These are phyloP conservation scores for Elsinoe arachidis DNA, from an alignment of 2,329 filamentous ascomycete genomes.

Conservation along the genomic window DNA sequence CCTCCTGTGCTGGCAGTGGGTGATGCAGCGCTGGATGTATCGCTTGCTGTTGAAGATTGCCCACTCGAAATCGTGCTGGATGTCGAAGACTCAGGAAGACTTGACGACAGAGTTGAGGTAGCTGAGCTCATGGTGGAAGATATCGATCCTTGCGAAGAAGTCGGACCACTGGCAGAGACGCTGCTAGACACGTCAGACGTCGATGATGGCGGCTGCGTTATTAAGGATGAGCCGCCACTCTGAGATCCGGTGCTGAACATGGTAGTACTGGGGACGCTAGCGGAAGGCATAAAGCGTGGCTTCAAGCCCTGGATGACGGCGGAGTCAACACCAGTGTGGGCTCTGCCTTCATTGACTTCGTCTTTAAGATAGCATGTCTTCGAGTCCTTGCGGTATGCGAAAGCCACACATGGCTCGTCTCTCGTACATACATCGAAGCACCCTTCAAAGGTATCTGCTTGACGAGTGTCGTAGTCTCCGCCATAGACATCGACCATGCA, in stretches of 20 bases:
- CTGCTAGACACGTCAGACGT: neutral
- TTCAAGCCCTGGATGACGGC: neutral
- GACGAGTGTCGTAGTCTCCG: slow-evolving; percentile 6
- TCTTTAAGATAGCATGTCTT: slow-evolving; percentile 9
- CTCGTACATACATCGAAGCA: slow-evolving; percentile 9
- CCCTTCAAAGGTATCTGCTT: neutral
- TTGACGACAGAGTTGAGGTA: neutral
- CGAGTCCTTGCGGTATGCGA: slow-evolving; percentile 10
- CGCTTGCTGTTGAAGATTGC: neutral
- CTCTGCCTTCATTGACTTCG: neutral
- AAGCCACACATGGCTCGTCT: slow-evolving; percentile 3
- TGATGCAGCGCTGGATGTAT: neutral
- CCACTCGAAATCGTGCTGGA: neutral
- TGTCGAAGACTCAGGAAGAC: neutral
- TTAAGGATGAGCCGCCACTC: neutral
- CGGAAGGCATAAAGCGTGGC: neutral
- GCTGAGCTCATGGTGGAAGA: neutral
- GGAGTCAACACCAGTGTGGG: slow-evolving; percentile 1
- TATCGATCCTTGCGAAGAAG: neutral
- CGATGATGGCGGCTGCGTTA: neutral
- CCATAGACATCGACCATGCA: slow-evolving; percentile 7
- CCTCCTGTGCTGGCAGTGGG: neutral
- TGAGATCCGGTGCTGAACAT: neutral
- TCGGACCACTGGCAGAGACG: neutral
- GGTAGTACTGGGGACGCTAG: neutral